These are phyloP conservation scores for Podospora pseudopauciseta DNA, from an alignment of 495 filamentous ascomycete species.

Conservation along the genomic window DNA sequence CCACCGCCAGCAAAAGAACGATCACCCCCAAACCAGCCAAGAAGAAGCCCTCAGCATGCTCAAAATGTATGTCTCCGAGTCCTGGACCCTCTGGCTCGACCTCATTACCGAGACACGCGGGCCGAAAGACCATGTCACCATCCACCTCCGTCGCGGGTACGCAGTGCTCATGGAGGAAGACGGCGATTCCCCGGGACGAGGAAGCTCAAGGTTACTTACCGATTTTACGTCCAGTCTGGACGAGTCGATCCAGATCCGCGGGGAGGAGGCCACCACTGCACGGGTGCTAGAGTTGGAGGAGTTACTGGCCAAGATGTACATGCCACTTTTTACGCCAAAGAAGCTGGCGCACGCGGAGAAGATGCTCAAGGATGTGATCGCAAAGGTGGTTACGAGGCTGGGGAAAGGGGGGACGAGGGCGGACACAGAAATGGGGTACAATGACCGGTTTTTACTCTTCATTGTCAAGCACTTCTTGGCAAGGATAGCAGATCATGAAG, in stretches of 20 bases:
- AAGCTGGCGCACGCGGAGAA: constrained; percentile 13
- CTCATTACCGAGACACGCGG: constrained; percentile 15
- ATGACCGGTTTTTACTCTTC: constrained; percentile 32
- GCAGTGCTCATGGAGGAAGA: constrained; percentile 26
- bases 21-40: background rate
- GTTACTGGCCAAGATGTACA: constrained; percentile 28
- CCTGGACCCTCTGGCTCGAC: constrained; percentile 32
- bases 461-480: constrained; percentile 30
- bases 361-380: constrained; percentile 12
- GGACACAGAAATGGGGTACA: constrained; percentile 9
- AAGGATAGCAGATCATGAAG: constrained; percentile 22
- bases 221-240: constrained; percentile 18
- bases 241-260: constrained; percentile 3
- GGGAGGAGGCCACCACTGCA: constrained; percentile 22
- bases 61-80: constrained; percentile 15
- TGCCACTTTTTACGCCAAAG: constrained; percentile 27
- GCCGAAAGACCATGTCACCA: constrained; percentile 26
- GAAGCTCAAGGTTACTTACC: background rate
- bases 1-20: background rate
- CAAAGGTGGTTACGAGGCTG: constrained; percentile 13
- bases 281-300: constrained; percentile 27
- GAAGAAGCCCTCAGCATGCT: constrained; percentile 9
- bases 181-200: constrained; percentile 3
- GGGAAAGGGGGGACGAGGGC: constrained; percentile 9
- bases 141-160: constrained; percentile 33